Evolutionary conservation across 768 basidiomycete genomes (phyloP).

Genomic region (Boletus patriciae): DNA sequence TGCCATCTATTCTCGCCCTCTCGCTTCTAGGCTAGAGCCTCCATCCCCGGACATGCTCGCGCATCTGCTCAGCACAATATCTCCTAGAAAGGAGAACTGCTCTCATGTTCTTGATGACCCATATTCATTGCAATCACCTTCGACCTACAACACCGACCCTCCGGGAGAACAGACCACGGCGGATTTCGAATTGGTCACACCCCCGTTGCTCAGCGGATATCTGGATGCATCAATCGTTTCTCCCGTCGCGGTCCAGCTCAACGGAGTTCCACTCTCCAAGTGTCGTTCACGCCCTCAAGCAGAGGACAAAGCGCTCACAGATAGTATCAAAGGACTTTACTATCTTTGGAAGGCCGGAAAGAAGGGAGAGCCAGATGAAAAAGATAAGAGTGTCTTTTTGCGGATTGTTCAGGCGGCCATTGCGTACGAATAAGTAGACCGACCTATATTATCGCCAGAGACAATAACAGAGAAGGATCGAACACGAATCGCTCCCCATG

Average conservation of each 20-base stretch:
- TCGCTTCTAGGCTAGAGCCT: constrained; percentile 13
- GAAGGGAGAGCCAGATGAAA: constrained; percentile 18
- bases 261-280: constrained; percentile 9
- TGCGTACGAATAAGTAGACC: constrained; percentile 12
- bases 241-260: constrained; percentile 14
- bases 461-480: not conserved
- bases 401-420: constrained; percentile 36
- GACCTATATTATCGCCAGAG: not conserved
- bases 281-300: constrained; percentile 3
- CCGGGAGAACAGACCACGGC: constrained; percentile 15
- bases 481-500: not conserved
- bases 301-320: constrained; percentile 45
- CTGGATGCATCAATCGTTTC: constrained; percentile 15
- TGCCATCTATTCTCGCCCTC: constrained; percentile 19
- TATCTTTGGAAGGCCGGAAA: constrained; percentile 54
- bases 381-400: constrained; percentile 33
- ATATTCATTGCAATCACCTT: constrained; percentile 6
- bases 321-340: constrained; percentile 57
- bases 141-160: constrained; percentile 5
- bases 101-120: constrained; percentile 12
- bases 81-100: constrained; percentile 23
- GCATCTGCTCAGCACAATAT: constrained; percentile 28
- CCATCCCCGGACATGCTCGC: constrained; percentile 29
- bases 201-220: constrained; percentile 11
- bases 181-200: constrained; percentile 30